Evolutionary conservation across 768 basidiomycete species (phyloP), one percentile per base, ranked within the genome.

Genomic region (Lentinula sp.): DNA sequence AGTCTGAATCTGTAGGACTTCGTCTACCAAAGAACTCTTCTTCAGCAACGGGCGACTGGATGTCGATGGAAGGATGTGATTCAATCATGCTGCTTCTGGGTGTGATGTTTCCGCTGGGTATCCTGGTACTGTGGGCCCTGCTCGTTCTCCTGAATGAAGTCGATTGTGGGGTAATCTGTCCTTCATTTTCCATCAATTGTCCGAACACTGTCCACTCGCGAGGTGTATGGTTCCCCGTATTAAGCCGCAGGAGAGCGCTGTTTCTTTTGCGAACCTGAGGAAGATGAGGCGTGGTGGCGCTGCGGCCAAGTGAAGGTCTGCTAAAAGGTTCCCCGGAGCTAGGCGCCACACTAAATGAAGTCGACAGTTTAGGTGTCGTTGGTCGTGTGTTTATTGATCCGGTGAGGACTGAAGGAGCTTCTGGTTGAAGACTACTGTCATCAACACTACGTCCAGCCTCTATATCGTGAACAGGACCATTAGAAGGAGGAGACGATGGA

Each of bases 181-280:
- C 81, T 51, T 84, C 85, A 65, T 85, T 84, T 67, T 88, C 83
- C 85, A 90, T 88, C 43, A 88, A 69, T 68, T 90, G 86, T 7
- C 80, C 83, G 64, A 90, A 90, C 5, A 90, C 72, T 0, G 86
- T 75, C 89, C 89, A 90, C 73, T 80, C 57, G 28, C 61, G 61
- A 39, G 61, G 45, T 32, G 55, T 51, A 42, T 59, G 46, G 18
- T 37, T 20, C 39, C 55, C 50, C 6, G 61, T 53, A 18, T 46
- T 36, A 3, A 50, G 18, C 15, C 59, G 59, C 35, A 32, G 39
- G 15, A 52, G 6, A 3, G 49, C 53, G 39, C 37, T 41, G 15
- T 42, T 20, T 62, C 33, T 32, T 23, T 56, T 62, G 37, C 63
- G 67, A 36, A 59, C 50, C 8, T 55, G 49, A 48, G 15, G 64